A percentile compares a stretch with the other conserved stretches of the same genome.
Evolutionary conservation across 805 yeast genomes (phyloP).

Genomic region (Torulaspora maleeae): DNA sequence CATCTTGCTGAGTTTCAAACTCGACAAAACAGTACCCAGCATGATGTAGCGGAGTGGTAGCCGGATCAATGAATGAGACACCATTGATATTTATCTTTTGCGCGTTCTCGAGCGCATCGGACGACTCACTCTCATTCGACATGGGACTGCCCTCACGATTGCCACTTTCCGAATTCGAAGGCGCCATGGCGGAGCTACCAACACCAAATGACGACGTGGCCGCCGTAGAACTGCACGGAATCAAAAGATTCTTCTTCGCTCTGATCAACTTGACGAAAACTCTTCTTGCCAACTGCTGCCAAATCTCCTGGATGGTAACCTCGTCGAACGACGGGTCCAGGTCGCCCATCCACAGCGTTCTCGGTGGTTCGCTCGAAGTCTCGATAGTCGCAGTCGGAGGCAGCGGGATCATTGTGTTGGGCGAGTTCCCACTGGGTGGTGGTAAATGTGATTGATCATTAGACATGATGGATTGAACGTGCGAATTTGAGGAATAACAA

Average conservation of each 20-base stretch:
- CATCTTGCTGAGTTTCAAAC: conserved; percentile 62
- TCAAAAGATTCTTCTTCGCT: conserved; percentile 38
- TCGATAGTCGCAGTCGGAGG: conserved; percentile 52
- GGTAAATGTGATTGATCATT: conserved; percentile 5
- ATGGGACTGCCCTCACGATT: not conserved
- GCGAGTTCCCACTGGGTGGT: conserved; percentile 1
- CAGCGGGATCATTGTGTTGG: conserved; percentile 38
- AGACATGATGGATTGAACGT: conserved; percentile 5
- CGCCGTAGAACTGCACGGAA: conserved; percentile 31
- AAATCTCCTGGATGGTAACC: conserved; percentile 50
- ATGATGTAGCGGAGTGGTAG: conserved; percentile 36
- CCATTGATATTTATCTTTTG: conserved; percentile 30
- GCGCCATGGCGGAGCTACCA: not conserved
- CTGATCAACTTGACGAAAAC: conserved; percentile 67
- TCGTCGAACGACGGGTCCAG: conserved; percentile 78
- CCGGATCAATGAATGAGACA: conserved; percentile 33
- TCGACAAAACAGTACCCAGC: conserved; percentile 78
- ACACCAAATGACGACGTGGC: conserved; percentile 8
- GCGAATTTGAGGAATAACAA: conserved; percentile 3
- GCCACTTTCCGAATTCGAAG: not conserved
- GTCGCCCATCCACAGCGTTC: conserved; percentile 87
- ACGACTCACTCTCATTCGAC: conserved; percentile 1
- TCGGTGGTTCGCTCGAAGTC: conserved; percentile 48
- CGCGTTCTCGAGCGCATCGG: conserved; percentile 11
- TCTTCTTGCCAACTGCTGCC: conserved; percentile 51